phyloP scores from a whole-genome alignment of 1,284 basidiomycete species.

The Microbotryum scabiosae region DNA sequence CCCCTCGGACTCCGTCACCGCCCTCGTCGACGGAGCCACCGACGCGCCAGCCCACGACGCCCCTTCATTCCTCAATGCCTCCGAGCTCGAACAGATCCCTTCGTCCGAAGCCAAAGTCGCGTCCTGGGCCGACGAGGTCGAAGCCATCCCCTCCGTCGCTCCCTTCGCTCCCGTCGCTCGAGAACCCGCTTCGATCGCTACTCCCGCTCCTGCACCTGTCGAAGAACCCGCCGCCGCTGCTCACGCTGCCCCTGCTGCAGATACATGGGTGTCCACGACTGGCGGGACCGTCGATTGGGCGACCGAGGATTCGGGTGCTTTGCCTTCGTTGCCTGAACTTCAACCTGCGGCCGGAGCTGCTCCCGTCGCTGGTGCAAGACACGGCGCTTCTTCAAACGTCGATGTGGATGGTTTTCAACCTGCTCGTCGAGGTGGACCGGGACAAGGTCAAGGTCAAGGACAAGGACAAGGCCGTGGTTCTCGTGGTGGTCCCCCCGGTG shows the following conservation, averaged over 20 bases:
- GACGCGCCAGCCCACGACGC: not conserved
- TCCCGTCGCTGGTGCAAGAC: not conserved
- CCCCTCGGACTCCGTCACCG: slow-evolving; percentile 33
- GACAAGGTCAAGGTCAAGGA: not conserved
- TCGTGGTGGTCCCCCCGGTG: not conserved
- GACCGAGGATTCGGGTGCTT: slow-evolving; percentile 10
- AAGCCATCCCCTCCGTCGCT: not conserved
- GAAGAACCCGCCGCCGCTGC: slow-evolving; percentile 6
- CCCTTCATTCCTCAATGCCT: slow-evolving; percentile 26
- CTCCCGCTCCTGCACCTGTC: slow-evolving; percentile 9
- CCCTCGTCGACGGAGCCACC: slow-evolving; percentile 17
- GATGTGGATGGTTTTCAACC: slow-evolving; percentile 17
- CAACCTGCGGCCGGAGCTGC: slow-evolving; percentile 4
- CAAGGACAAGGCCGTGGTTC: not conserved
- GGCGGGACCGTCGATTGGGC: slow-evolving; percentile 20
- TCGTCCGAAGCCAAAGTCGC: slow-evolving; percentile 34
- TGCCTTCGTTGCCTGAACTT: slow-evolving; percentile 21
- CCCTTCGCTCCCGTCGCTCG: not conserved
- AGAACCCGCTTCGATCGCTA: not conserved
- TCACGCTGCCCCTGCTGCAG: not conserved
- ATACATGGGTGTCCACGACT: not conserved
- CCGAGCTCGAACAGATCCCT: slow-evolving; percentile 33
- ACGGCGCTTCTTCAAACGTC: not conserved
- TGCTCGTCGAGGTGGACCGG: not conserved
- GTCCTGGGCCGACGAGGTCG: slow-evolving; percentile 13